Evolutionary conservation across 495 filamentous ascomycete genomes (phyloP).

Genomic region (Penicillium canariense): DNA sequence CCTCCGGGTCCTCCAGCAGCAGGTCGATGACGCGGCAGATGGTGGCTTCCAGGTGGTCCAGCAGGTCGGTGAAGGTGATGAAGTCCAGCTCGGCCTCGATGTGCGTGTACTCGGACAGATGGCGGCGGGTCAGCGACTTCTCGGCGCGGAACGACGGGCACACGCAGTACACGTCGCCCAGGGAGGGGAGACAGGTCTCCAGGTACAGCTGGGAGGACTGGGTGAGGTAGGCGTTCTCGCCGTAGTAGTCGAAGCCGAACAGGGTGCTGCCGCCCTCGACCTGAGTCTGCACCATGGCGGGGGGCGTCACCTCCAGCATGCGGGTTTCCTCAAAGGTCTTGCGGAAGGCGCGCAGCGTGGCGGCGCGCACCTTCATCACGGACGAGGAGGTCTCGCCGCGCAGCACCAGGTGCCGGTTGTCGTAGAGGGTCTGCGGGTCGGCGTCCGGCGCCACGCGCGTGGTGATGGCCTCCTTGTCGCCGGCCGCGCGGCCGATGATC

Average conservation of each 20-base stretch:
- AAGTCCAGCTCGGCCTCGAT: constrained; percentile 97
- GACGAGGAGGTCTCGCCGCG: constrained; percentile 84
- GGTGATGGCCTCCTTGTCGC: constrained; percentile 91
- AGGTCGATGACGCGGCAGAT: constrained; percentile 85
- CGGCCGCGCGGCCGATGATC: constrained; percentile 79
- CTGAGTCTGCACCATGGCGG: constrained; percentile 97
- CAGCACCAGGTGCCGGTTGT: constrained; percentile 89
- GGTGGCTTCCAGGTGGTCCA: constrained; percentile 84
- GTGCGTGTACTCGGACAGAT: constrained; percentile 95
- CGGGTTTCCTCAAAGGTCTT: constrained; percentile 75
- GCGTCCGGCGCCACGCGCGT: constrained; percentile 80
- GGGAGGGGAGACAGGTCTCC: constrained; percentile 85
- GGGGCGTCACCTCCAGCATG: constrained; percentile 83
- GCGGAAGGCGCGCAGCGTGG: constrained; percentile 79
- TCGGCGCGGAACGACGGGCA: constrained; percentile 98
- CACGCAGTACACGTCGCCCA: constrained; percentile 95
- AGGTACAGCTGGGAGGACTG: constrained; percentile 98
- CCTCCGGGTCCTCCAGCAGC: constrained; percentile 67
- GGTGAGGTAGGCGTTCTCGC: constrained; percentile 88
- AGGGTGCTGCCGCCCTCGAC: constrained; percentile 95
- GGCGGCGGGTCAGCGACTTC: constrained; percentile 89
- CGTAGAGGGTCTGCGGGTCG: constrained; percentile 75
- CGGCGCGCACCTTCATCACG: constrained; percentile 88
- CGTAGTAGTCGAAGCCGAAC: constrained; percentile 94
- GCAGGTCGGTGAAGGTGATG: constrained; percentile 87